A percentile compares a stretch with the other conserved stretches of the same genome.
Conservation (phyloP, 768 basidiomycete species). For the Cystofilobasidium capitatum region DNA sequence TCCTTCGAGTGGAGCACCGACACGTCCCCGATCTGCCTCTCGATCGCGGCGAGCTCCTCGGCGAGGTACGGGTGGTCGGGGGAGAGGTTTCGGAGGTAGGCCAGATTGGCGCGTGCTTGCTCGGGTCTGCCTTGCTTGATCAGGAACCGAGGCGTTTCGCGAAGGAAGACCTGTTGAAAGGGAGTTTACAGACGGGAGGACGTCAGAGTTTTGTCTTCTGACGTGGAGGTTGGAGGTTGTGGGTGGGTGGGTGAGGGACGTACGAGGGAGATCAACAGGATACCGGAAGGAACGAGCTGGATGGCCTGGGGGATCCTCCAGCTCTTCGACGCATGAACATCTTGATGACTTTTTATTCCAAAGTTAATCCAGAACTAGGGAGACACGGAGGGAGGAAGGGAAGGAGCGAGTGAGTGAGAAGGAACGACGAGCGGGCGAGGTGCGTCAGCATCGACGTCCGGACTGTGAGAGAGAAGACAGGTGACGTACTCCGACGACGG, state of each 20-base stretch:
- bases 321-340: conserved; percentile 23
- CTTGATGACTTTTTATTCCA: conserved; percentile 27
- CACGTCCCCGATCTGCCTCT: conserved; percentile 14
- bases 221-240: no score
- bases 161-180: conserved; percentile 32
- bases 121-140: conserved; percentile 32
- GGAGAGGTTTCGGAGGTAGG: conserved; percentile 36
- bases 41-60: conserved; percentile 30
- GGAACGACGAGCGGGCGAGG: background rate
- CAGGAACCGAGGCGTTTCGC: conserved; percentile 39
- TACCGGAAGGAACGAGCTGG: conserved; percentile 36
- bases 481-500: conserved; percentile 11
- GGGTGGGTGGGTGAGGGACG: background rate
- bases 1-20: conserved; percentile 3
- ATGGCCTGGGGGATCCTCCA: conserved; percentile 39
- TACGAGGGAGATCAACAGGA: conserved; percentile 23
- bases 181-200: no score
- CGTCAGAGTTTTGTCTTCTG: background rate
- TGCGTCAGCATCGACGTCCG: background rate
- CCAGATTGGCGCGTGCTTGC: conserved; percentile 35
- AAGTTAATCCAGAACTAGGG: conserved; percentile 37
- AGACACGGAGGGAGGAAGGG: background rate
- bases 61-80: conserved; percentile 35
- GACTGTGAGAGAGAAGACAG: background rate
- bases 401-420: background rate